phyloP scores from a whole-genome alignment of 2,329 filamentous ascomycete genomes.

The Leptosphaerulina australis region DNA sequence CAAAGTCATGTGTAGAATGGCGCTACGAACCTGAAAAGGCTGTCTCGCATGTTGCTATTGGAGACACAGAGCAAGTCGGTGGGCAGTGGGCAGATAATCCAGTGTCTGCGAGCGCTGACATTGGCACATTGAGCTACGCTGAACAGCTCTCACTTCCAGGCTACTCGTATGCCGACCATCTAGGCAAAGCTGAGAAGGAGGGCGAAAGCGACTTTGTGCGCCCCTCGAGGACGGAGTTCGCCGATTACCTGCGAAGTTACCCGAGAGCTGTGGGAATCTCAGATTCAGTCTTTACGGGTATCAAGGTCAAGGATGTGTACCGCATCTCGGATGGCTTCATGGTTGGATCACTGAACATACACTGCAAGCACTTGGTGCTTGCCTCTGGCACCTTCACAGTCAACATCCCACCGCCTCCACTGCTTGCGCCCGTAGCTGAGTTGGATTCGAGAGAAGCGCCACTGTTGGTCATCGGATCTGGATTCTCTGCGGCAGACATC shows the following conservation, averaged over 20 bases:
- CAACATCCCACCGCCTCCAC: slow-evolving; percentile 57
- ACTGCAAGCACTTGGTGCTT: slow-evolving; percentile 62
- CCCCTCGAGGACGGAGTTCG: slow-evolving; percentile 61
- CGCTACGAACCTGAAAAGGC: slow-evolving; percentile 57
- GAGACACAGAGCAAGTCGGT: slow-evolving; percentile 57
- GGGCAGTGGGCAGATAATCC: slow-evolving; percentile 66
- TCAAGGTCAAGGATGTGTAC: slow-evolving; percentile 52
- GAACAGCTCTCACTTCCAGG: slow-evolving; percentile 66
- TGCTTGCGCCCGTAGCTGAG: slow-evolving; percentile 55
- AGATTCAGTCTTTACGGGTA: slow-evolving; percentile 53
- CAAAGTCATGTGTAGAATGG: slow-evolving; percentile 62
- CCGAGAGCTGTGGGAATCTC: slow-evolving; percentile 60
- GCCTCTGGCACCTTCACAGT: slow-evolving; percentile 66
- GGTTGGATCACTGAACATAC: slow-evolving; percentile 58
- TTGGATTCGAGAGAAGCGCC: slow-evolving; percentile 43
- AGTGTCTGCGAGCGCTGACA: slow-evolving; percentile 59
- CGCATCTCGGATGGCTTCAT: slow-evolving; percentile 56
- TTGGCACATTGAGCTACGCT: slow-evolving; percentile 66
- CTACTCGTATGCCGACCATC: slow-evolving; percentile 63
- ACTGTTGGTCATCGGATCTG: slow-evolving; percentile 64
- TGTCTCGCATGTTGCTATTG: slow-evolving; percentile 61
- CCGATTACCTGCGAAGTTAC: slow-evolving; percentile 62
- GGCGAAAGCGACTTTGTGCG: slow-evolving; percentile 58
- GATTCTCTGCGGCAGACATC: slow-evolving; percentile 66
- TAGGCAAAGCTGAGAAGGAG: slow-evolving; percentile 50